phyloP scores from a whole-genome alignment of 495 filamentous ascomycete species.

The Penicillium lividum region DNA sequence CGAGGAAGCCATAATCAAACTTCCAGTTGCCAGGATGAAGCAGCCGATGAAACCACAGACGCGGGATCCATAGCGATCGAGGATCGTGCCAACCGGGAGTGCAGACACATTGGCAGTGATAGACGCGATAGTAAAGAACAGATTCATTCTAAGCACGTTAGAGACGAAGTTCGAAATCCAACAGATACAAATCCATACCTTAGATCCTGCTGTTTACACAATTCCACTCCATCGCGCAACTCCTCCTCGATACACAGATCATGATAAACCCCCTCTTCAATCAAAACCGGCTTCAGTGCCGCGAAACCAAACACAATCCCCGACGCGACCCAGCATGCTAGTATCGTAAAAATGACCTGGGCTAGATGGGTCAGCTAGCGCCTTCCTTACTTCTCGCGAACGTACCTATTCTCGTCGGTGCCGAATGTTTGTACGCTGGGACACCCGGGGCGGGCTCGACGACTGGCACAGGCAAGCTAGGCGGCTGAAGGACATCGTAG shows the following conservation, averaged over 20 bases:
- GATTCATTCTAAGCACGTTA: slow-evolving; percentile 51
- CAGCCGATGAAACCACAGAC: slow-evolving; percentile 57
- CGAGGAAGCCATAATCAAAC: slow-evolving; percentile 59
- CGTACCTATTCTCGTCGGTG: slow-evolving; percentile 16
- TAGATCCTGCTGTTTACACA: slow-evolving; percentile 69
- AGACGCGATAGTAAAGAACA: slow-evolving; percentile 83
- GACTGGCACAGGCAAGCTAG: slow-evolving; percentile 4
- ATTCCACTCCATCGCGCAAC: slow-evolving; percentile 41
- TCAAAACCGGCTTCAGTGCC: slow-evolving; percentile 67
- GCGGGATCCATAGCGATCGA: slow-evolving; percentile 68
- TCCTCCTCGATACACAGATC: slow-evolving; percentile 43
- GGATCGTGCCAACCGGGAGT: slow-evolving; percentile 68
- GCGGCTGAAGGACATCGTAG: slow-evolving; percentile 21
- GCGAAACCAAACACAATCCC: slow-evolving; percentile 75
- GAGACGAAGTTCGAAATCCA: neutral
- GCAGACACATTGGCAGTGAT: slow-evolving; percentile 82
- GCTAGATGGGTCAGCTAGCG: slow-evolving; percentile 9
- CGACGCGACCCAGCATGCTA: slow-evolving; percentile 31
- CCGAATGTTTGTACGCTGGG: slow-evolving; percentile 18
- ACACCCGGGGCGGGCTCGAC: slow-evolving; percentile 10
- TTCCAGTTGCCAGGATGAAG: slow-evolving; percentile 56
- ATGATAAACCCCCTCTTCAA: slow-evolving; percentile 66
- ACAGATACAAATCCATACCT: slow-evolving; percentile 34
- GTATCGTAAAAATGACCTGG: slow-evolving; percentile 19
- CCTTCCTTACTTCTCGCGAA: neutral